Base-by-base conservation (phyloP, 495 filamentous ascomycete species). In the Xylaria sp. region DNA sequence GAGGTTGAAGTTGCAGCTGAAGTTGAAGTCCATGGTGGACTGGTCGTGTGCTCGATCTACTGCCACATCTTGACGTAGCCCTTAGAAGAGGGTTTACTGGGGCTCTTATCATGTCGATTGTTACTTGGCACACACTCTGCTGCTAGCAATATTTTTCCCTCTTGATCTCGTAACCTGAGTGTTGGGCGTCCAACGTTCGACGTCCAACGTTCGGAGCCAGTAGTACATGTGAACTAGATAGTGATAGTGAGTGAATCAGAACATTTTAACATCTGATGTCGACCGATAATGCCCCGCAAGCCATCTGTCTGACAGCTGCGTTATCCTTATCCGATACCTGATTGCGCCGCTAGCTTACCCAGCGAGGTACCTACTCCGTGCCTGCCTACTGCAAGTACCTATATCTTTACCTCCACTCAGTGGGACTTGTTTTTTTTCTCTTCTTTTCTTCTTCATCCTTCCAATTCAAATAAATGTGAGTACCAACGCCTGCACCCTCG, bases 381-480 rank as follows among this genome's bases (percentile, higher is more conserved):
- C n/a, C n/a, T n/a, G n/a, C n/a, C n/a, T n/a, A n/a, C n/a, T n/a
- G n/a, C n/a, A n/a, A n/a, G n/a, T n/a, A n/a, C n/a, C 50, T 52
- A 69, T 81, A 77, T 81, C 50, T 71, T 64, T 19, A 9, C 24
- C n/a, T 15, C 31, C 12, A 0, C 29, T 24, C n/a, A 40, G 69
- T 66, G 68, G 59, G 59, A 24, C 58, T 59, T 66, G 3, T 2
- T 31, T 48, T 29, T 65, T 83, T 37, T 76, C 77, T 80, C 79
- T 84, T 78, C 82, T 87, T 86, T 88, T 82, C 84, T 89, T 80
- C 89, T 89, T 84, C 86, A 96, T 97, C 94, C 94, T 97, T 97
- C 94, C 93, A 94, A 93, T 97, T 97, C 93, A 91, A 91, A 90
- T 85, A 81, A 86, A 91, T 82, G 95, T 98, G 85, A 89, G 94